Base-by-base conservation (phyloP, 345 rosid species). In the Pugionium cornutum region DNA sequence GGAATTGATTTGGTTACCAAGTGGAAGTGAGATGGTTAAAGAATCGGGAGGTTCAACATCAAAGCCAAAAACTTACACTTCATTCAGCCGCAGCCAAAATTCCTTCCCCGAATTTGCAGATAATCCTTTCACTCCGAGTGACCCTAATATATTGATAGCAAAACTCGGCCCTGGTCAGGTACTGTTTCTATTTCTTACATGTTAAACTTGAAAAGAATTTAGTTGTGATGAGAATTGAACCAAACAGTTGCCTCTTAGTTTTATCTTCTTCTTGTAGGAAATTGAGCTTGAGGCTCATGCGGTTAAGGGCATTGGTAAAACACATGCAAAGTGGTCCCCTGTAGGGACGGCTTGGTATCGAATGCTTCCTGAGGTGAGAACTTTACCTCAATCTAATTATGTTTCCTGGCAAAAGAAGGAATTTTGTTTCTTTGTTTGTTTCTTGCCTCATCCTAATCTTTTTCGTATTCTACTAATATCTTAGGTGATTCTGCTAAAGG, bases 81-180 rank as follows among this genome's bases (percentile, higher is more conserved):
- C 82, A 10, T 92, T 87, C 59, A 78, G 71, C 61, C 75, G 80
- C 59, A 76, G 91, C 53, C 98, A 88, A 75, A 90, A 78, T 43
- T 77, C 78, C 37, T 25, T 79, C 53, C 84, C 87, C 2, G 83
- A 83, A 56, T 83, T 90, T 70, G 70, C 76, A 25, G 53, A 54
- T 49, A 81, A 77, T 71, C 91, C 87, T 9, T 79, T 89, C 62
- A 44, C 65, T 7, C 77, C 85, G 11, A 64, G 77, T 54, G 51
- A 75, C 34, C 81, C 77, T 5, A 85, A 86, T 49, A 88, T 18
- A 18, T 18, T 18, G 18, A 18, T 18, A 18, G 18, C 18, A 18
- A 18, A 18, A 18, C 18, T 18, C 48, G 92, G 89, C 62, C 84
- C 88, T 58, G 92, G 91, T 30, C 97, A 88, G 85, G 97, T 84